Evolutionary conservation across 257 asterid species (phyloP), one percentile per base, ranked within the genome.

Genomic region (Solanum paucissectum): DNA sequence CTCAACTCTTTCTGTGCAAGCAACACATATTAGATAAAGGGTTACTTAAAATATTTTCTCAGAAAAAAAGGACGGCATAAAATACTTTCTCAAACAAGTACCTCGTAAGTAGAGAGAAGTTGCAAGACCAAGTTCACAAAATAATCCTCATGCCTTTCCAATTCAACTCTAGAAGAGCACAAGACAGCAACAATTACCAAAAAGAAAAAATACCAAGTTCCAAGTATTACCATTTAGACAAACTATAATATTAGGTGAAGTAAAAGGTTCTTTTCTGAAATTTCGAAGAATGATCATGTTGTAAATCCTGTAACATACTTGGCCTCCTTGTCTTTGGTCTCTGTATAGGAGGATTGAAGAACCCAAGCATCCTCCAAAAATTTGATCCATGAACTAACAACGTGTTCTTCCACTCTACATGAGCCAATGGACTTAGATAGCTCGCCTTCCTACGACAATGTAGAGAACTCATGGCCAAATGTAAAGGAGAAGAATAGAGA

Each of bases 311-410:
- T 62, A 86, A 90, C 93, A 64, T 92, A 97, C 99, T 85, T 91
- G 84, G 93, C 89, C 86, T 94, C 95, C 89, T 95, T 94, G 90
- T 94, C 95, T 90, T 90, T 94, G 69, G 88, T 89, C 94, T 94
- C 96, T 83, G 93, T 88, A 91, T 92, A 89, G 84, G 96, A 92
- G 90, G 94, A 91, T 90, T 92, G 99, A 91, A 97, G 98, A 77
- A 93, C 92, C 99, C 99, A 95, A n/a, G 99, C 93, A 91, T 97
- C 98, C 87, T 97, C 98, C 96, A 94, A 89, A 91, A 97, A 97
- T 87, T 94, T 95, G 90, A 91, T 95, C 99, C 98, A 97, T 20
- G 98, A 92, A 86, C 93, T 89, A 85, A 97, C 91, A 88, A 97
- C 94, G 86, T 91, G 90, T 52, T 91, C 96, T 92, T 97, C 99